Evolutionary conservation across 1,284 basidiomycete genomes (phyloP), one percentile per base, ranked within the genome.

Genomic region (Trametes versicolor): DNA sequence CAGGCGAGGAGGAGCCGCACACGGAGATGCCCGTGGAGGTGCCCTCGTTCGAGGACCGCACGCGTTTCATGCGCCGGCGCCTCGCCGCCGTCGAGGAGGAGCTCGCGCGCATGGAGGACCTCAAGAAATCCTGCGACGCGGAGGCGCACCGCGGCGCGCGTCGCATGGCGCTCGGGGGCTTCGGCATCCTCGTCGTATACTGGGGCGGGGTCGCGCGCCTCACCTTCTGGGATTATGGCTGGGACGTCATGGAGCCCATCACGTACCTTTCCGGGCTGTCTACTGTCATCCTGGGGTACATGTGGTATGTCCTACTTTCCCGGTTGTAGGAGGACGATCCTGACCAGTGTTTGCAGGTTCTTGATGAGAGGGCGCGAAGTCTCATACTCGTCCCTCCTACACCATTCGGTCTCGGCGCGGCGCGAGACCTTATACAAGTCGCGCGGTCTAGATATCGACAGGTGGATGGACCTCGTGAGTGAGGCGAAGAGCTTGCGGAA

Each of bases 161-260:
- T 41, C 72, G 84, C 52, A 82, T 90, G 76, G 87, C 88, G 0
- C 70, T 88, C 2, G 82, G 82, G 2, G 89, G 87, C 0, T 84
- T 91, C 53, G 86, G 81, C 2, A 80, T 85, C 71, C 81, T 90
- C 15, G 80, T 87, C 13, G 81, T 83, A 0, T 91, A 91, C 74
- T 91, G 89, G 88, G 85, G 79, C 13, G 78, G 81, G 2, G 87
- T 91, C 13, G 85, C 87, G 48, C 79, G 88, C 21, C 77, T 88
- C 58, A 91, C 86, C n/a, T 88, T 88, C 74, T 87, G 85, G 85
- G 85, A 87, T 72, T 84, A 79, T 65, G 85, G 85, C 21, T 87
- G 85, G 85, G 88, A 91, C 68, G 76, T 88, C 12, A 90, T 90
- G 87, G 88, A 91, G 72, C 89, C 89, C 1, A 83, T 90, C 52